Evolutionary conservation across 306 rosid genomes (phyloP), one percentile per base, ranked within the genome.

Genomic region (Castanea crenata): DNA sequence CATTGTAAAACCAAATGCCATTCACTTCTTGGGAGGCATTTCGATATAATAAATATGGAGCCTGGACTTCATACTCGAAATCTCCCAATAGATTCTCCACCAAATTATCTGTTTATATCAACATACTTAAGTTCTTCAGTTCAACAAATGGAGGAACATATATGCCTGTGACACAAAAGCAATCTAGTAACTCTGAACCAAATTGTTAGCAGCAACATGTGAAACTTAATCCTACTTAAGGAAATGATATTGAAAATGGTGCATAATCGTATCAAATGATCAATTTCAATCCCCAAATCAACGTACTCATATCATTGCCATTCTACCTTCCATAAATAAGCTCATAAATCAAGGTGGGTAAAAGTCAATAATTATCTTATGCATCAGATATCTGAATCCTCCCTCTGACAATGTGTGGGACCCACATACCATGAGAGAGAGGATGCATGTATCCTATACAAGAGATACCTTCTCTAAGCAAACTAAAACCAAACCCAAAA

Each of bases 11-110:
- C 92, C 92, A 88, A 70, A 88, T 88, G n/a, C 92, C 88, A 77
- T 86, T 88, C 82, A 88, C 92, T 86, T 88, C 92, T 84, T 88
- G 92, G 64, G 83, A 86, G 55, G 92, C 90, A 80, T 88, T 88
- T 88, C 90, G 85, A 82, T 88, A 88, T 4, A 88, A 83, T 51
- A 88, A 83, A 86, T 88, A 88, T 29, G 92, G 90, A 79, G 80
- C 87, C 84, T 88, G 92, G 76, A 86, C 84, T 80, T 88, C 92
- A 78, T 82, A 88, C 88, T 86, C 90, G 16, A 88, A 88, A 86
- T 88, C 92, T 9, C 87, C 90, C 87, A 88, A 83, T 59, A 88
- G 90, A 74, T 88, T 86, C 76, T 88, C 92, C 87, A 88, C 92
- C 88, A 88, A 84, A 81, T 88, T 88, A 79, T 88, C 92, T 88